A percentile compares a stretch with the other conserved stretches of the same genome.
phyloP scores from a whole-genome alignment of 2,329 filamentous ascomycete genomes.

The Sphaerulina musiva region DNA sequence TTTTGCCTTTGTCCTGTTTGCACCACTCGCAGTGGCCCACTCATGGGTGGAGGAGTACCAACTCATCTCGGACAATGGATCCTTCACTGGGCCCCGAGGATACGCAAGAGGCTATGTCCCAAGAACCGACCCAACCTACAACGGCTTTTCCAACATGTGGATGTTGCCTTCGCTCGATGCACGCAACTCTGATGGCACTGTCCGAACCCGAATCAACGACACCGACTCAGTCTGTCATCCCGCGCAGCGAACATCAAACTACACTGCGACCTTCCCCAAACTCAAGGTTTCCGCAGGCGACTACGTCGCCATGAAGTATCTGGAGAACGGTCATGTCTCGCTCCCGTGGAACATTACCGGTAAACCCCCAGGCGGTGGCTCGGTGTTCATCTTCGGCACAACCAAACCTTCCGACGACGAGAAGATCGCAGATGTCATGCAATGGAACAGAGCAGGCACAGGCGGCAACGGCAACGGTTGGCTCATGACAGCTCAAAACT shows the following conservation, averaged over 20 bases:
- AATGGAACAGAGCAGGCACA: slow-evolving; percentile 74
- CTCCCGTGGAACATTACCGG: slow-evolving; percentile 36
- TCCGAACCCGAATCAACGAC: slow-evolving; percentile 43
- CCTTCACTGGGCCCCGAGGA: slow-evolving; percentile 63
- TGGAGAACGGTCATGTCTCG: slow-evolving; percentile 48
- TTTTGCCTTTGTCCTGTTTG: slow-evolving; percentile 24
- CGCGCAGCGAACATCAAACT: slow-evolving; percentile 53
- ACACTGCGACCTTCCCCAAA: slow-evolving; percentile 51
- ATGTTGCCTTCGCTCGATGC: slow-evolving; percentile 52
- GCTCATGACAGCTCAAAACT: slow-evolving; percentile 71
- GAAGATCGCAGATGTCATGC: slow-evolving; percentile 58
- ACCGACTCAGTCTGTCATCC: slow-evolving; percentile 58
- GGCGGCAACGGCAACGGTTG: slow-evolving; percentile 73
- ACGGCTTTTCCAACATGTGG: slow-evolving; percentile 54
- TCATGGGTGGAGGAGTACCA: slow-evolving; percentile 76
- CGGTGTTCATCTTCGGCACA: slow-evolving; percentile 47
- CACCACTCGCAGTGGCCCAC: slow-evolving; percentile 48
- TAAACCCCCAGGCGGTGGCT: slow-evolving; percentile 42
- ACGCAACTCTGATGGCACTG: slow-evolving; percentile 25
- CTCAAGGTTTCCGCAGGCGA: slow-evolving; percentile 51
- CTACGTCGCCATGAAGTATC: slow-evolving; percentile 45
- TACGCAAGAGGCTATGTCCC: slow-evolving; percentile 66
- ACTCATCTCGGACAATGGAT: slow-evolving; percentile 65
- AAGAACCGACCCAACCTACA: slow-evolving; percentile 51
- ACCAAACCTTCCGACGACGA: slow-evolving; percentile 47